phyloP scores from a whole-genome alignment of 2,329 filamentous ascomycete species.

The Venturia oleaginea region DNA sequence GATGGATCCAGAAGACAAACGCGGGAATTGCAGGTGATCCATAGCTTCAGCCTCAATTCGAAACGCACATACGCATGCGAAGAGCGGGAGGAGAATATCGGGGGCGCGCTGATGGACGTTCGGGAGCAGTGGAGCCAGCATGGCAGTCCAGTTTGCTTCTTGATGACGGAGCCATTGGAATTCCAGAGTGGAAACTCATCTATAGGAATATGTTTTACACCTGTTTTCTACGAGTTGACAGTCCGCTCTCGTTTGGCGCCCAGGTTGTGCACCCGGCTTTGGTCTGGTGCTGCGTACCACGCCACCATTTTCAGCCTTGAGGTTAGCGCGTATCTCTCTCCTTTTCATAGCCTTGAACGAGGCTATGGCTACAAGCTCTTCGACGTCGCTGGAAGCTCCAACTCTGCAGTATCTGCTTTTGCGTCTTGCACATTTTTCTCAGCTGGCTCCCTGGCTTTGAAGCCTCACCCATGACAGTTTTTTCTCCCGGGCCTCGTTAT shows the following conservation, averaged over 20 bases:
- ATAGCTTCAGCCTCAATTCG: background rate
- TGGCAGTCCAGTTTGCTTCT: background rate
- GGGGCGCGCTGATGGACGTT: background rate
- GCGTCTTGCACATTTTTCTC: background rate
- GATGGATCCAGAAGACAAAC: background rate
- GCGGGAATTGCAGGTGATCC: background rate
- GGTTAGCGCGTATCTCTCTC: background rate
- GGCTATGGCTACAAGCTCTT: too few species aligned
- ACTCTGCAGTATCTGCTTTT: too few species aligned
- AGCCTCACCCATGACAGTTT: too few species aligned
- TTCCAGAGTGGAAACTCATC: background rate
- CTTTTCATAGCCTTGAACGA: background rate
- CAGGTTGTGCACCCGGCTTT: constrained; percentile 18
- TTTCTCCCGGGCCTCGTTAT: too few species aligned
- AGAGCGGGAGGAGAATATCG: background rate
- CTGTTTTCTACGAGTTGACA: background rate
- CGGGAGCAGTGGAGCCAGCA: background rate
- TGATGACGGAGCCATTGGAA: background rate
- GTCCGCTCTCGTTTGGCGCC: background rate
- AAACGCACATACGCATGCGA: too few species aligned
- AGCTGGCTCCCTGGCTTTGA: too few species aligned
- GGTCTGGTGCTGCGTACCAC: constrained; percentile 22
- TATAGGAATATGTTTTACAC: background rate
- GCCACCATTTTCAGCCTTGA: background rate
- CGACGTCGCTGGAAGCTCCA: too few species aligned